Conservation (phyloP, 345 rosid species). For the Turnera subulata region DNA sequence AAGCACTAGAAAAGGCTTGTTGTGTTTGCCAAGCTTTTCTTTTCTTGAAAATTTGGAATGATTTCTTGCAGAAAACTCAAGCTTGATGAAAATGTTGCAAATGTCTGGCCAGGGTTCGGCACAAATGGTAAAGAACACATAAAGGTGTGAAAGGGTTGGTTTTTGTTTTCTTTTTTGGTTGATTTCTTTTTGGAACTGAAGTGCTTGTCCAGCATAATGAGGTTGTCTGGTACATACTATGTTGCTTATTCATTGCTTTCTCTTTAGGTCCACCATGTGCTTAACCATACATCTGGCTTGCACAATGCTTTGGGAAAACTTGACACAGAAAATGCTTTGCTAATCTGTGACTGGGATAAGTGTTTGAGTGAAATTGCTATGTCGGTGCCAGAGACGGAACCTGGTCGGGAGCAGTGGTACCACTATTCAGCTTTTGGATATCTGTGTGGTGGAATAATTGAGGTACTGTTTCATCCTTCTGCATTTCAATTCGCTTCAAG, state of each 20-base stretch:
- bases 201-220: too few relatives aligned
- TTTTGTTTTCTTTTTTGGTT: too few relatives aligned
- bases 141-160: conserved; percentile 43
- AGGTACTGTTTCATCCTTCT: conserved; percentile 50
- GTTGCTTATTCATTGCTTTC: too few relatives aligned
- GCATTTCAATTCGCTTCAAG: too few relatives aligned
- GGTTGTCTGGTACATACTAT: too few relatives aligned
- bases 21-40: too few relatives aligned
- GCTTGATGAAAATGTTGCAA: conserved; percentile 68
- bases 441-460: conserved; percentile 92
- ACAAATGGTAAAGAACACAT: conserved; percentile 65
- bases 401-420: conserved; percentile 74
- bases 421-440: conserved; percentile 87
- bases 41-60: conserved; percentile 9
- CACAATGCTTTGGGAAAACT: conserved; percentile 65
- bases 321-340: conserved; percentile 54
- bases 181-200: too few relatives aligned
- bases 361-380: conserved; percentile 61
- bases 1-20: too few relatives aligned
- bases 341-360: conserved; percentile 71
- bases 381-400: conserved; percentile 70
- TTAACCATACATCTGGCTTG: conserved; percentile 94
- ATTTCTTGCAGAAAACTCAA: conserved; percentile 68
- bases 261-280: conserved; percentile 82
- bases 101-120: conserved; percentile 81